Percentiles rank a stretch among this genome's conserved stretches.
Conservation (phyloP, 2,329 filamentous ascomycete genomes). For the Alternaria arbusti region DNA sequence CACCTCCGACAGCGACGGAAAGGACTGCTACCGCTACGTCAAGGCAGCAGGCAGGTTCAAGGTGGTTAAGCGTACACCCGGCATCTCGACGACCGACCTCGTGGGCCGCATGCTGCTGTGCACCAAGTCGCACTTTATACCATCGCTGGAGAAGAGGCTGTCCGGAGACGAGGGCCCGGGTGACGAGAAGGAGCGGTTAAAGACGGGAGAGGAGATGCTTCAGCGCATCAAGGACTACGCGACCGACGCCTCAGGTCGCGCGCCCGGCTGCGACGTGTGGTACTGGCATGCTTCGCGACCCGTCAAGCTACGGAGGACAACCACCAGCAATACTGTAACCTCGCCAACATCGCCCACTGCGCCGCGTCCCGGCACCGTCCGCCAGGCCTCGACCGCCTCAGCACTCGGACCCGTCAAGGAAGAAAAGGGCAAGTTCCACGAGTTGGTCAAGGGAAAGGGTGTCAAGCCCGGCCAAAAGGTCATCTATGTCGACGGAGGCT, state of each 20-base stretch:
- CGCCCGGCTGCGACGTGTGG: constrained; percentile 83
- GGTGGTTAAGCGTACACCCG: constrained; percentile 93
- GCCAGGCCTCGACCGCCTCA: constrained; percentile 50
- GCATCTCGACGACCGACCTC: constrained; percentile 97
- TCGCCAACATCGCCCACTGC: constrained; percentile 2
- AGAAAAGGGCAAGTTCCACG: constrained; percentile 69
- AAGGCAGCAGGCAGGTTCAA: constrained; percentile 94
- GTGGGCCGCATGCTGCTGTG: constrained; percentile 97
- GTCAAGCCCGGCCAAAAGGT: constrained; percentile 80
- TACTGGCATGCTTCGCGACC: constrained; percentile 71
- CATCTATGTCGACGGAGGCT: constrained; percentile 95
- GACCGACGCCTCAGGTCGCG: constrained; percentile 79
- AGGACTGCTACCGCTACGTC: constrained; percentile 98
- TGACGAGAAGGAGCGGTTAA: constrained; percentile 68
- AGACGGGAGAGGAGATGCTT: constrained; percentile 71
- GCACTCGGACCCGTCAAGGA: constrained; percentile 50
- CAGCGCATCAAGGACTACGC: constrained; percentile 85
- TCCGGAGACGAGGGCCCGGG: constrained; percentile 76
- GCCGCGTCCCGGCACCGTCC: constrained; percentile 26
- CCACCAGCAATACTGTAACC: constrained; percentile 29
- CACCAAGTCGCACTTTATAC: constrained; percentile 93
- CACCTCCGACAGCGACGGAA: constrained; percentile 88
- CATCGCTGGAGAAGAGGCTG: constrained; percentile 73
- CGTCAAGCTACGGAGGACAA: constrained; percentile 46
- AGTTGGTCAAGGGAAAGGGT: constrained; percentile 73